These are phyloP conservation scores for Nakazawaea siamensis DNA, from an alignment of 805 yeast genomes.

Conservation along the genomic window DNA sequence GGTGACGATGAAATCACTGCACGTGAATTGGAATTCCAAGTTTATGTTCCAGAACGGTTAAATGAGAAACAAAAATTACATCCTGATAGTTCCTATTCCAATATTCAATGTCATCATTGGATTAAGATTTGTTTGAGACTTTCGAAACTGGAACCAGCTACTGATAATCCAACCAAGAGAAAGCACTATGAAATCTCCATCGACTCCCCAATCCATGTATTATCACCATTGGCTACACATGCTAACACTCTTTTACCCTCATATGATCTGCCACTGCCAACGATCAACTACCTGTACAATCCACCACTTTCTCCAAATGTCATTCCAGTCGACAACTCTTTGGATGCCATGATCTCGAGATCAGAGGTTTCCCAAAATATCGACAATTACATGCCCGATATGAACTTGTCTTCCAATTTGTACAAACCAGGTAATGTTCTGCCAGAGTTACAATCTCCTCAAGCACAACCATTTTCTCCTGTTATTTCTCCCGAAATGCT, in stretches of 20 bases:
- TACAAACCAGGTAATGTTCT: conserved; percentile 46
- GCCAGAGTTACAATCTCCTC: conserved; percentile 48
- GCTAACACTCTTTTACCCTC: conserved; percentile 74
- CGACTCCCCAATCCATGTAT: conserved; percentile 86
- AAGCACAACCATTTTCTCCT: conserved; percentile 55
- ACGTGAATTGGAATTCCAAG: conserved; percentile 77
- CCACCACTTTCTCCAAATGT: conserved; percentile 47
- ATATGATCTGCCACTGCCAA: conserved; percentile 29
- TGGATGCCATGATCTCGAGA: conserved; percentile 15
- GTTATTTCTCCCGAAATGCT: conserved; percentile 21
- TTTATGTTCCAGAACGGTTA: conserved; percentile 70
- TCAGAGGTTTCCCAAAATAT: neutral
- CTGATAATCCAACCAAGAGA: conserved; percentile 40
- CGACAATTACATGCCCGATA: conserved; percentile 6
- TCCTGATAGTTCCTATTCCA: conserved; percentile 77
- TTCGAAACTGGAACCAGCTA: conserved; percentile 53
- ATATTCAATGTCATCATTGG: conserved; percentile 92
- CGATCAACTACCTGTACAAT: conserved; percentile 1
- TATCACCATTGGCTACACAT: conserved; percentile 72
- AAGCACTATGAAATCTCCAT: conserved; percentile 92
- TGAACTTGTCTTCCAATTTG: conserved; percentile 33
- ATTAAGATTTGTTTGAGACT: conserved; percentile 80
- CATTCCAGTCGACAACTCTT: conserved; percentile 31
- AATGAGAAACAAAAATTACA: conserved; percentile 52
- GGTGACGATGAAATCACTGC: conserved; percentile 54